A percentile compares a stretch with the other conserved stretches of the same genome.
Conservation (phyloP, 139 green algal species). For the Volvox reticuliferus region DNA sequence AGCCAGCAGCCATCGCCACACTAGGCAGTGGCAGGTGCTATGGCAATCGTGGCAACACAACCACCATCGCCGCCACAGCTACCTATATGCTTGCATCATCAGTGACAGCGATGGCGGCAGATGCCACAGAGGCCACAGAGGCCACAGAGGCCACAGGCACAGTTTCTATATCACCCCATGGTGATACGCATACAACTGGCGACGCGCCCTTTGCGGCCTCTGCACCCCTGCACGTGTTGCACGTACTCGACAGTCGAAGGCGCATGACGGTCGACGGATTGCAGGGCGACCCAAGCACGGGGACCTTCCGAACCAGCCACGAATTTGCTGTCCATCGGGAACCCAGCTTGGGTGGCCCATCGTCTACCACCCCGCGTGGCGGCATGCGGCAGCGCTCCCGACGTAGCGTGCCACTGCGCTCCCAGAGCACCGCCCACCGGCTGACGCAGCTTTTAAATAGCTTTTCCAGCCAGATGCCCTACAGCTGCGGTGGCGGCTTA, state of each 20-base stretch:
- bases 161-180: neutral
- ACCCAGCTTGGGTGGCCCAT: neutral
- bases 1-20: too few species aligned
- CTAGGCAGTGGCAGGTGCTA: too few species aligned
- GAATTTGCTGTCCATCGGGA: neutral
- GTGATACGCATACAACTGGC: neutral
- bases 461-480: neutral
- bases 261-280: neutral
- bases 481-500: neutral
- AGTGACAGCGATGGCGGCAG: too few species aligned
- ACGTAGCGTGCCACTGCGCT: neutral
- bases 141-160: neutral
- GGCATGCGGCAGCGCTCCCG: neutral
- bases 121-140: neutral
- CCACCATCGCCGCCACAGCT: too few species aligned
- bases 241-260: neutral
- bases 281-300: neutral
- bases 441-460: conserved; percentile 16
- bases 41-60: too few species aligned
- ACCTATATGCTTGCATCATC: too few species aligned
- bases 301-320: neutral
- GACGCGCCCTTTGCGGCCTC: neutral
- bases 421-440: neutral
- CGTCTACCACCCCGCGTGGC: neutral
- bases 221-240: neutral